Base-by-base conservation (phyloP, 768 basidiomycete genomes). In the Tricholoma sp. region DNA sequence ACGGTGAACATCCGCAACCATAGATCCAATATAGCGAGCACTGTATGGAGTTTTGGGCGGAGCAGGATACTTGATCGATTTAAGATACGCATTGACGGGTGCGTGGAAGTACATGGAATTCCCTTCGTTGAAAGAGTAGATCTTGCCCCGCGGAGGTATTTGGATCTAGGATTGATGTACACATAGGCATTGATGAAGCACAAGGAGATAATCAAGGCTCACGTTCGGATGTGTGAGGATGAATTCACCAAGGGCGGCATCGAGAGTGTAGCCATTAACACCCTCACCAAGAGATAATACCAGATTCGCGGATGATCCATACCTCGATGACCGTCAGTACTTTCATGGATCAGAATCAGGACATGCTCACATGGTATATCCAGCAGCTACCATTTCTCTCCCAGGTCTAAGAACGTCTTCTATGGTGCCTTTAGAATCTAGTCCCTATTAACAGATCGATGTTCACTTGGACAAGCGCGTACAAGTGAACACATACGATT, bases 71-170 rank as follows among this genome's bases (percentile, higher is more conserved):
- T 99, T 96, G 81, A 96, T 91, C 60, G 89, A 90, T 59, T 91
- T 85, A 57, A 96, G 82, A 73, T 96, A 96, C 42, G 84, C 82
- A 50, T 74, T 74, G 49, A 91, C 89, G 15, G 90, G 94, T 48
- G 82, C 72, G 71, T 94, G 77, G 78, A 97, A 98, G 75, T 95
- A 95, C 81, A 92, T 79, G 32, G 94, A 83, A 76, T 99, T 99
- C 59, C 97, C 97, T 76, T 99, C 97, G 71, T 99, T 99, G 81
- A 98, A 96, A 3, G 95, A 98, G 77, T 99, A 99, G 68, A 99
- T 99, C 76, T 98, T 98, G 62, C 97, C 97, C 50, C 97, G 87
- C 9, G 84, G 61, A 6, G 97, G 97, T 61, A 99, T 92, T 72
- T 85, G 83, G 73, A 99, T 99, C 89, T 91, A 66, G 36, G 53